Conservation (phyloP, 768 basidiomycete species). For the Lentinus tigrinus region DNA sequence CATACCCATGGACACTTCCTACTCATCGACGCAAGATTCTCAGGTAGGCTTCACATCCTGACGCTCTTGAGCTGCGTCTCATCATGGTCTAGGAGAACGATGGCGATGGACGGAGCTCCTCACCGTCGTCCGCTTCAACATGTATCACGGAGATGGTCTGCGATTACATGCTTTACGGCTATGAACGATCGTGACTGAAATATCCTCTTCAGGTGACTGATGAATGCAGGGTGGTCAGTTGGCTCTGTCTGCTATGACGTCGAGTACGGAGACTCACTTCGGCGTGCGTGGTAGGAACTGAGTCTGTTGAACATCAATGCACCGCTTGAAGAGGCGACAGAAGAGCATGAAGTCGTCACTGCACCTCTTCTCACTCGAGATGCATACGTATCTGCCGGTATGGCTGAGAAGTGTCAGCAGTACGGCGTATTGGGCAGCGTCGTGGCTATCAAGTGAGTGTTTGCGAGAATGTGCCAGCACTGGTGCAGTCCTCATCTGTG, state of each 20-base stretch:
- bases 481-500: background rate
- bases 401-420: slow-evolving; percentile 39
- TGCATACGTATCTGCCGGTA: slow-evolving; percentile 21
- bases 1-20: no score
- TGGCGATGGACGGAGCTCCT: no score
- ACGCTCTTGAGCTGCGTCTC: no score
- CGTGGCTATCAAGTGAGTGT: slow-evolving; percentile 6
- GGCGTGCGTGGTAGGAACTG: background rate
- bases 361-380: slow-evolving; percentile 31
- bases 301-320: background rate
- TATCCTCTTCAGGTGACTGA: no score
- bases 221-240: background rate
- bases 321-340: background rate
- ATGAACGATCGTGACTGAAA: no score
- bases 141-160: no score
- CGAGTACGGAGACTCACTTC: background rate
- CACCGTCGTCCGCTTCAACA: no score
- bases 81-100: no score
- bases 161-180: no score
- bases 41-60: no score
- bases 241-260: background rate
- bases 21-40: no score
- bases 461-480: no score
- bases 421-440: slow-evolving; percentile 59
- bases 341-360: slow-evolving; percentile 25